Evolutionary conservation across 2,329 filamentous ascomycete species (phyloP).

Genomic region (Trichoderma gracile): DNA sequence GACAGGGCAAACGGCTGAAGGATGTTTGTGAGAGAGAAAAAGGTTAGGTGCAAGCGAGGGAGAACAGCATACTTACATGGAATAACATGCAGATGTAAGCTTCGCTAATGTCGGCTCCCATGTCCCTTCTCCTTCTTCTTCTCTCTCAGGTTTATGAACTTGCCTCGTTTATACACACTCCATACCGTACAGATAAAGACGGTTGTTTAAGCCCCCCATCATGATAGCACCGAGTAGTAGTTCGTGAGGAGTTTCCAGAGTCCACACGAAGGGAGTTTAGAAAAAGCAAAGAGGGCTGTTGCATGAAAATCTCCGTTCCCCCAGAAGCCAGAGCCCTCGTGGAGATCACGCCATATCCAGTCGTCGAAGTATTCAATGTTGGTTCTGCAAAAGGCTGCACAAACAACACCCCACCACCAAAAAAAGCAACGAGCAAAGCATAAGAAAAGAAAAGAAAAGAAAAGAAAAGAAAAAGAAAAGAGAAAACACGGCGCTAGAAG

Average conservation of each 20-base stretch:
- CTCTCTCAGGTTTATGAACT: not conserved
- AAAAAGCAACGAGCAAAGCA: no score
- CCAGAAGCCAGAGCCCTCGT: not conserved
- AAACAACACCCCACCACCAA: not conserved
- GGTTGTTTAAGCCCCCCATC: not conserved
- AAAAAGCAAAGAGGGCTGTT: not conserved
- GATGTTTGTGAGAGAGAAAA: not conserved
- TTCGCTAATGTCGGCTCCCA: not conserved
- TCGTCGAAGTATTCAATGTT: not conserved
- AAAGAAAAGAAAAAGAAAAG: not conserved
- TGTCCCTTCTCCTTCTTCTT: not conserved
- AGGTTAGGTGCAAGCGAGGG: slow-evolving; percentile 1
- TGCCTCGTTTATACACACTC: slow-evolving; percentile 5
- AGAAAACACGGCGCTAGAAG: not conserved
- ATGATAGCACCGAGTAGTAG: not conserved
- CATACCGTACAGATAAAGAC: not conserved
- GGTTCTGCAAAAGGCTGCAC: not conserved
- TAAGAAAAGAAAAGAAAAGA: not conserved
- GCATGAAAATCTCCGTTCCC: not conserved
- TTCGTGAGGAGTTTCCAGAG: not conserved
- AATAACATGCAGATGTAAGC: not conserved
- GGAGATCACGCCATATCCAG: not conserved
- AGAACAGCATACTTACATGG: not conserved
- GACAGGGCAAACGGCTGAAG: not conserved
- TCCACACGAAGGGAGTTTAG: not conserved